Conservation (phyloP, 352 stramenopile species). For the Elongisporangium anandrum region DNA sequence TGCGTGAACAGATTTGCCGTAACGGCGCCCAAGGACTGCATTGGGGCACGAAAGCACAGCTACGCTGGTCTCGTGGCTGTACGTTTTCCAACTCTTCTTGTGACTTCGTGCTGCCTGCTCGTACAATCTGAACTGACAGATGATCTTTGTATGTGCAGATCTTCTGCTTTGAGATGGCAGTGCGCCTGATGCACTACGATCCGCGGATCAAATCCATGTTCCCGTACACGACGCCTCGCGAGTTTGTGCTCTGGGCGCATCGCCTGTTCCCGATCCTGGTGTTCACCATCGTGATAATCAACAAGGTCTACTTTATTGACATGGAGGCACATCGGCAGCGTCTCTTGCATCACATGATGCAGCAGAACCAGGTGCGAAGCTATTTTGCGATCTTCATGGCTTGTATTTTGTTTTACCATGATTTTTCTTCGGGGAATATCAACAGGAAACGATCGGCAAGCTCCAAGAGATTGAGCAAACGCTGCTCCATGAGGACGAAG, state of each 20-base stretch:
- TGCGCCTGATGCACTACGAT: conserved; percentile 53
- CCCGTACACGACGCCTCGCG: conserved; percentile 45
- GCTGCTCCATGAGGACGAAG: conserved; percentile 13
- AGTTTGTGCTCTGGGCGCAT: conserved; percentile 56
- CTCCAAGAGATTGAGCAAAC: conserved; percentile 15
- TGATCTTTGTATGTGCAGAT: conserved; percentile 18
- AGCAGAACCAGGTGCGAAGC: conserved; percentile 40
- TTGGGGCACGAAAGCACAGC: conserved; percentile 22
- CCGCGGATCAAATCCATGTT: conserved; percentile 38
- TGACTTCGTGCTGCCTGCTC: too few species aligned
- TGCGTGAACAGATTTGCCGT: conserved; percentile 32
- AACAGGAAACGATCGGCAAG: conserved; percentile 24
- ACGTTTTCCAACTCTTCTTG: conserved; percentile 5
- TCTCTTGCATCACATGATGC: conserved; percentile 40
- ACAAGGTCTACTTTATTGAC: conserved; percentile 56
- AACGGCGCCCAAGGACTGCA: conserved; percentile 28
- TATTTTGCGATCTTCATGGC: neutral
- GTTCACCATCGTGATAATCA: conserved; percentile 35
- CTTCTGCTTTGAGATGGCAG: conserved; percentile 44
- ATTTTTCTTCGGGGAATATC: too few species aligned
- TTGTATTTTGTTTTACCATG: neutral
- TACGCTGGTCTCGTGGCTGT: conserved; percentile 41
- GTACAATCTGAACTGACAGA: neutral
- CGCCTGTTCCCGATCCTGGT: conserved; percentile 45
- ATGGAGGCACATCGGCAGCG: conserved; percentile 49